These are phyloP conservation scores for Trichoderma sp. DNA, from an alignment of 2,329 filamentous ascomycete genomes.

Conservation along the genomic window DNA sequence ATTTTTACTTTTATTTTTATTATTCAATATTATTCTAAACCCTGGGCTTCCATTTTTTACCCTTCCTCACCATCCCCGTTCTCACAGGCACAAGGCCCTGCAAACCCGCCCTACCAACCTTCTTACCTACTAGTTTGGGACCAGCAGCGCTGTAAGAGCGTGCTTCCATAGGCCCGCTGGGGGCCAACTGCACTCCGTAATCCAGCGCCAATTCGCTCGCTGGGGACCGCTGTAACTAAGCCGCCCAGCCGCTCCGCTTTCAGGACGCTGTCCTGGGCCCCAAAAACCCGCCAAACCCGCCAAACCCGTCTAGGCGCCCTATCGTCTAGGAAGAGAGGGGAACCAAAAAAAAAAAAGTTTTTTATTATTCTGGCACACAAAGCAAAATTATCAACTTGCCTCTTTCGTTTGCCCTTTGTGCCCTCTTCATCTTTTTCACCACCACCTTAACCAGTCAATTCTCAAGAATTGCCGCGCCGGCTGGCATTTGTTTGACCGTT, in stretches of 20 bases:
- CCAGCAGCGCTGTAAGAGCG: constrained; percentile 10
- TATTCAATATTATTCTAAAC: background rate
- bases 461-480: constrained; percentile 30
- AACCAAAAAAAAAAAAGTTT: constrained; percentile 27
- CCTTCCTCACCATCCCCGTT: background rate
- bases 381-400: constrained; percentile 35
- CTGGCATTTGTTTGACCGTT: constrained; percentile 24
- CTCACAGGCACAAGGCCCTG: background rate
- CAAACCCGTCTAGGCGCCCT: constrained; percentile 20
- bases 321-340: constrained; percentile 26
- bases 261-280: constrained; percentile 9
- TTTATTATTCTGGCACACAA: constrained; percentile 44
- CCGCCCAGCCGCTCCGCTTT: constrained; percentile 17
- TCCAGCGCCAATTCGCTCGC: constrained; percentile 7
- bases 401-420: constrained; percentile 33
- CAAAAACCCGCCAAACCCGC: constrained; percentile 3
- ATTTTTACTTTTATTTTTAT: background rate
- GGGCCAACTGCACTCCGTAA: constrained; percentile 13
- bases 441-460: constrained; percentile 35
- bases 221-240: constrained; percentile 14
- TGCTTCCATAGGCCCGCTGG: constrained; percentile 12
- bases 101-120: background rate
- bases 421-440: constrained; percentile 31
- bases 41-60: background rate
- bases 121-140: constrained; percentile 13